These are phyloP conservation scores for Cicer arietinum DNA, from an alignment of 306 rosid species.

Conservation along the genomic window DNA sequence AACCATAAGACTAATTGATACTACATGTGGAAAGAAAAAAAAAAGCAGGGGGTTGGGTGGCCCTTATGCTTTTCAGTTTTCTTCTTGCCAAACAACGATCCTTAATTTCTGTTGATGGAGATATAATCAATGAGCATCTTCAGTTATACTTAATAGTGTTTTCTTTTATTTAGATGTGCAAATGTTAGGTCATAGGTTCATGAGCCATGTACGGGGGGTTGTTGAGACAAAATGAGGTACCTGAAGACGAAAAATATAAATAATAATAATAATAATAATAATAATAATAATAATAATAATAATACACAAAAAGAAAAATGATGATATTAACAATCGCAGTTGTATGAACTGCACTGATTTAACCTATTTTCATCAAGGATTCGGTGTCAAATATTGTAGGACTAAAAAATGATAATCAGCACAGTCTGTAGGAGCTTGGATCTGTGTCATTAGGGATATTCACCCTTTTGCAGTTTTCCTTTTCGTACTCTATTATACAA, in stretches of 20 bases:
- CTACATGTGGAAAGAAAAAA: not conserved
- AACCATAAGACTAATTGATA: not conserved
- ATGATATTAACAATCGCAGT: not conserved
- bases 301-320: not conserved
- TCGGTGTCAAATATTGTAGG: not conserved
- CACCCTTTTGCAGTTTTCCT: not conserved
- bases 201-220: constrained; percentile 26
- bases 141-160: not conserved
- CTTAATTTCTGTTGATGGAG: constrained; percentile 21
- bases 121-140: constrained; percentile 33
- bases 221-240: constrained; percentile 17
- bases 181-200: not conserved
- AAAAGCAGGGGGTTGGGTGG: not conserved
- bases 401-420: not conserved
- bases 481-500: not conserved
- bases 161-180: constrained; percentile 9
- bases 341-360: not conserved
- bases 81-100: constrained; percentile 21
- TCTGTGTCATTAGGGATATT: not conserved
- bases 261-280: not conserved
- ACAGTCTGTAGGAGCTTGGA: not conserved
- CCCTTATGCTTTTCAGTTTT: constrained; percentile 10
- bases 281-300: not conserved
- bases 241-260: not conserved
- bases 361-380: constrained; percentile 12